Percentiles rank a stretch among this genome's conserved stretches.
These are phyloP conservation scores for Oryza longistaminata DNA, from an alignment of 176 grass and related monocot genomes.

Conservation along the genomic window DNA sequence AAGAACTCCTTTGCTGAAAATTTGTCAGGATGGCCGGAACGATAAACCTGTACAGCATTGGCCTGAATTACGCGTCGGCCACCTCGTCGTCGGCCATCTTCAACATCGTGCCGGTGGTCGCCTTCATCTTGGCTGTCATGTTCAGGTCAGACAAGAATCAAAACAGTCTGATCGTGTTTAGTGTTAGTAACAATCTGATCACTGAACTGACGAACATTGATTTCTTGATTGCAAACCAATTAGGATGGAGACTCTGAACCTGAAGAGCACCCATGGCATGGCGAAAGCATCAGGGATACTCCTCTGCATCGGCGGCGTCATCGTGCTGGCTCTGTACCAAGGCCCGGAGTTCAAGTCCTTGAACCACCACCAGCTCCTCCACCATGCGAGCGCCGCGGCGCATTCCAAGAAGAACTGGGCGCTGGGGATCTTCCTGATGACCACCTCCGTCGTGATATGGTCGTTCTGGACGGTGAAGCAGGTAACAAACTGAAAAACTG, in stretches of 20 bases:
- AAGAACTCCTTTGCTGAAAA: not conserved
- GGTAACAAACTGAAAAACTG: too few species aligned
- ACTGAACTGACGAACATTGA: not conserved
- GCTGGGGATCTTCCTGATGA: slow-evolving; percentile 64
- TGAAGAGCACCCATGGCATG: slow-evolving; percentile 54
- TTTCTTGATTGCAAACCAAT: too few species aligned
- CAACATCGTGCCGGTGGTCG: slow-evolving; percentile 74
- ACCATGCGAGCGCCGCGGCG: not conserved
- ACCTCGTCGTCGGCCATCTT: slow-evolving; percentile 75
- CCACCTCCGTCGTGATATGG: slow-evolving; percentile 47
- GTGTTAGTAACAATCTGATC: not conserved
- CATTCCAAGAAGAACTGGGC: slow-evolving; percentile 45
- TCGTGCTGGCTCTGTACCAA: slow-evolving; percentile 67
- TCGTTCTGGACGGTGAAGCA: slow-evolving; percentile 69
- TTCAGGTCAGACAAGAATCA: slow-evolving; percentile 37
- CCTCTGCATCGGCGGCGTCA: slow-evolving; percentile 62
- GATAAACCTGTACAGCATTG: slow-evolving; percentile 67
- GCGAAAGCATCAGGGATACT: slow-evolving; percentile 50
- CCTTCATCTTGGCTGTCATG: slow-evolving; percentile 79
- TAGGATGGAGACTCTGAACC: slow-evolving; percentile 75
- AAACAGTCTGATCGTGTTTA: not conserved
- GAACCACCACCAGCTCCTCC: slow-evolving; percentile 53
- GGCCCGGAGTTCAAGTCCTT: slow-evolving; percentile 60
- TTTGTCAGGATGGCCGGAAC: slow-evolving; percentile 58
- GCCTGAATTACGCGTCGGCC: slow-evolving; percentile 60